Percentiles rank a stretch among this genome's conserved stretches.
phyloP scores from a whole-genome alignment of 306 rosid genomes.

The Comarum palustre region DNA sequence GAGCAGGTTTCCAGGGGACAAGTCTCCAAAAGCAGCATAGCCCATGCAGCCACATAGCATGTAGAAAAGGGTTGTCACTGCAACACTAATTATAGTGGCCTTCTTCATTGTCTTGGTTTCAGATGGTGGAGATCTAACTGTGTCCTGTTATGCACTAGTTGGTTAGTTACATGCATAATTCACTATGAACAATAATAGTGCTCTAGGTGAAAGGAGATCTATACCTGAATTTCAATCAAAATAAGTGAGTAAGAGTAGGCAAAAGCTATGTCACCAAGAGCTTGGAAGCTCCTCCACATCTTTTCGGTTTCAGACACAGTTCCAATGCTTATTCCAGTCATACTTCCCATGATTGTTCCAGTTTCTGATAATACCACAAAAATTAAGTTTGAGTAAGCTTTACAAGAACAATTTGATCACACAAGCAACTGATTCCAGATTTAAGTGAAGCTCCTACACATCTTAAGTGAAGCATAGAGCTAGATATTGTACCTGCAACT shows the following conservation, averaged over 20 bases:
- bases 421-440: background rate
- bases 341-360: constrained; percentile 42
- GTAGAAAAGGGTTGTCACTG: constrained; percentile 63
- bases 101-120: constrained; percentile 70
- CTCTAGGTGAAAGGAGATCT: background rate
- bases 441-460: background rate
- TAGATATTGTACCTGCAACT: constrained; percentile 16
- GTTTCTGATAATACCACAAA: constrained; percentile 31
- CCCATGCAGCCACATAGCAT: constrained; percentile 83
- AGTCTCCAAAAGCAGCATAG: constrained; percentile 69
- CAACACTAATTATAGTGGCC: constrained; percentile 50
- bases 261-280: constrained; percentile 78
- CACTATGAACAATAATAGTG: background rate
- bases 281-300: constrained; percentile 57
- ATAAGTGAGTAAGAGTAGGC: constrained; percentile 64
- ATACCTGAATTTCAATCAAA: constrained; percentile 72
- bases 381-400: constrained; percentile 4
- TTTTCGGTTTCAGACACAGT: constrained; percentile 44
- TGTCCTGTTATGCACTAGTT: constrained; percentile 45
- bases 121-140: constrained; percentile 65
- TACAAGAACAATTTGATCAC: background rate
- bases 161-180: constrained; percentile 18
- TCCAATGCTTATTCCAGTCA: constrained; percentile 51
- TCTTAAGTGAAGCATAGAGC: background rate
- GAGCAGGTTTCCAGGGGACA: constrained; percentile 69